Evolutionary conservation across 2,329 filamentous ascomycete genomes (phyloP), one percentile per base, ranked within the genome.

Genomic region (Emydomyces testavorans): DNA sequence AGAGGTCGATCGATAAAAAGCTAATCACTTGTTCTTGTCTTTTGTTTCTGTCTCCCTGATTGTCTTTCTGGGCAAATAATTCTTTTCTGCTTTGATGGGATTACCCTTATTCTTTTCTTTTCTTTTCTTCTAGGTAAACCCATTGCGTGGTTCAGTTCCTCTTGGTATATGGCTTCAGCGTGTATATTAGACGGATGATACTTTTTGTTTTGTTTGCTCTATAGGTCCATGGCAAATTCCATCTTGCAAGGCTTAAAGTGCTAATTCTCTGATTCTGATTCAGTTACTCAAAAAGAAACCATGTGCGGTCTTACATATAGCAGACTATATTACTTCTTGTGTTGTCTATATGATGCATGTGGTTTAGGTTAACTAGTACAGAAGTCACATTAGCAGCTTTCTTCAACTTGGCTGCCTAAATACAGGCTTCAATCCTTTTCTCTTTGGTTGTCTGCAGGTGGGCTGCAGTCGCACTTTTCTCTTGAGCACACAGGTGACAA

Each of bases 1-100:
- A 51, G 57, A 35, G 57, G 56, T 46, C 16, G 35, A 29, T 45
- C 47, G 26, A 45, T 49, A 32, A 49, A 39, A 48, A 40, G 38
- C 46, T 48, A 21, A 43, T 35, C 20, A 13, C 20, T 6, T 47
- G 13, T 32, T 20, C n/a, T 39, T 16, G 11, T 3, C 23, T 24
- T 11, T 23, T 23, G 8, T 34, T 32, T 36, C n/a, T 28, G 21
- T 18, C 21, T 20, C 16, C 24, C n/a, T 35, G n/a, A 4, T n/a
- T 39, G 11, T 21, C 4, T 32, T 32, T n/a, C 31, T 29, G 4
- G 39, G 39, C 16, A 11, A 16, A 16, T 7, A 20, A 18, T 11
- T 26, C 26, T 15, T 18, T 11, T 16, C n/a, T 24, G 7, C n/a
- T 6, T 31, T 26, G 20, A 29, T 31, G 35, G 32, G 26, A 40